Conservation (phyloP, 371 early-diverging fungal species). For the Mortierella sp. region DNA sequence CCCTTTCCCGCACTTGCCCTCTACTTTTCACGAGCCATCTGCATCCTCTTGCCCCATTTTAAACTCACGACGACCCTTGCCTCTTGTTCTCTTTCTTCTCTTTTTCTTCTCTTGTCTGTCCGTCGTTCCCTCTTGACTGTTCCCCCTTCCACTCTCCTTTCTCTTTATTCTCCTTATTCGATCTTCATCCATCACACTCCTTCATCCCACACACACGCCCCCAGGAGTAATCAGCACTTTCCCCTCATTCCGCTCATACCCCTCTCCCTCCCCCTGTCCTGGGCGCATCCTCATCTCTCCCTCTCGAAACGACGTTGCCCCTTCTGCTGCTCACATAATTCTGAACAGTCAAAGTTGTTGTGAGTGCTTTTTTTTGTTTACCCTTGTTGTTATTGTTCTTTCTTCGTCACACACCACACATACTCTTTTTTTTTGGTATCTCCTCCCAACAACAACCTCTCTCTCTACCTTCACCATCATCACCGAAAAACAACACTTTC, state of each 20-base stretch:
- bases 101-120: neutral
- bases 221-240: neutral
- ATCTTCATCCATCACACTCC: neutral
- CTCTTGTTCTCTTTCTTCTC: neutral
- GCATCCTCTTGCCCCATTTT: neutral
- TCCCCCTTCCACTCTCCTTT: neutral
- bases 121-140: neutral
- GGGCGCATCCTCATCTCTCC: neutral
- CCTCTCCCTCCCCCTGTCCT: neutral
- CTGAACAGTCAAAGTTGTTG: neutral
- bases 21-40: neutral
- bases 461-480: neutral
- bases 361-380: neutral
- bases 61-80: neutral
- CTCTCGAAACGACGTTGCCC: constrained; percentile 3
- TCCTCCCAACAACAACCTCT: no score
- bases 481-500: neutral
- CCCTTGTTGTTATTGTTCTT: neutral
- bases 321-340: neutral
- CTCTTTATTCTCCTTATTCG: neutral
- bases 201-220: neutral
- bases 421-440: neutral
- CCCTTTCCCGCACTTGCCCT: neutral
- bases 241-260: no score
- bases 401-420: constrained; percentile 5